phyloP scores from a whole-genome alignment of 108 stramenopile species.

The Fistulifera solaris region DNA sequence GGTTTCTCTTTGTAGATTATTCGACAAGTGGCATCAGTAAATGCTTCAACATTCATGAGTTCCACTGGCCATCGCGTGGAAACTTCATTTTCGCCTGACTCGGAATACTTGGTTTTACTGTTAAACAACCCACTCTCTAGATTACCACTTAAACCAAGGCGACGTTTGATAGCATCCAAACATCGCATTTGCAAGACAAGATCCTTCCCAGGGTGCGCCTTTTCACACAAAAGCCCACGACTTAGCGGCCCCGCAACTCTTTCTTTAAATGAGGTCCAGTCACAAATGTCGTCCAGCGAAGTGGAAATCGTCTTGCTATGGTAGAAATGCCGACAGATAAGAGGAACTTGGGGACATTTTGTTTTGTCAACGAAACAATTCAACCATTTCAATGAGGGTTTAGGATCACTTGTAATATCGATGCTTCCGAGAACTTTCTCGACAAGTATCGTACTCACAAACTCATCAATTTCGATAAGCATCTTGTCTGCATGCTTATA shows the following conservation, averaged over 20 bases:
- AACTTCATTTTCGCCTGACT: too few species aligned
- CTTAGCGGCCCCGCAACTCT: background rate
- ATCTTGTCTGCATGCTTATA: background rate
- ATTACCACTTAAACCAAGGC: too few species aligned
- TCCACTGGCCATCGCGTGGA: too few species aligned
- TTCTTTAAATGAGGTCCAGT: background rate
- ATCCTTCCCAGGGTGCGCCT: background rate
- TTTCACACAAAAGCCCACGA: background rate
- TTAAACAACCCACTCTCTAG: too few species aligned
- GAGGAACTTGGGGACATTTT: background rate
- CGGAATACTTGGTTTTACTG: too few species aligned
- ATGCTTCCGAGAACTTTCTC: background rate
- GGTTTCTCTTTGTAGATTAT: too few species aligned
- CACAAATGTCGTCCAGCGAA: background rate
- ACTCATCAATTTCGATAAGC: constrained; percentile 1
- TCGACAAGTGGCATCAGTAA: too few species aligned
- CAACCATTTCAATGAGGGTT: background rate
- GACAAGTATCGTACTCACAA: background rate
- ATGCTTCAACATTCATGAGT: too few species aligned
- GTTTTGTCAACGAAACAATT: background rate
- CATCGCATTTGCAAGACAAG: too few species aligned
- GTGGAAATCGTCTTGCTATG: background rate
- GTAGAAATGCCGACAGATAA: background rate
- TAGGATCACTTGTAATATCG: background rate
- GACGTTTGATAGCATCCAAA: too few species aligned